These are phyloP conservation scores for Monosporascus sp. DNA, from an alignment of 2,329 filamentous ascomycete genomes.

Conservation along the genomic window DNA sequence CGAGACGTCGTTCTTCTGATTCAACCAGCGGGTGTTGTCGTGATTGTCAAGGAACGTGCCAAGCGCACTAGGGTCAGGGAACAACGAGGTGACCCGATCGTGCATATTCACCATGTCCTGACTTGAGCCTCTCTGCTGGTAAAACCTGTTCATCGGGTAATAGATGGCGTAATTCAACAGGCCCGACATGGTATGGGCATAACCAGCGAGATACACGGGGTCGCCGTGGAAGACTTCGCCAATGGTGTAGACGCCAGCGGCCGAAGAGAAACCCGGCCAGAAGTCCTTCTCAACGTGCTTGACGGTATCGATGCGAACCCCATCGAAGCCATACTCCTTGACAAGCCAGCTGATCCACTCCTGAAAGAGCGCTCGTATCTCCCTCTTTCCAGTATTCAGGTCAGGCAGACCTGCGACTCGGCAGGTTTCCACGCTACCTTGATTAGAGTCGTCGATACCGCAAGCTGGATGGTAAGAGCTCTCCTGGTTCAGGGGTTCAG, in stretches of 20 bases:
- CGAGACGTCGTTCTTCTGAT: slow-evolving; percentile 45
- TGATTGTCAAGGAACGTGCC: slow-evolving; percentile 56
- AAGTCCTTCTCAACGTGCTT: slow-evolving; percentile 58
- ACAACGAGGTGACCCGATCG: slow-evolving; percentile 27
- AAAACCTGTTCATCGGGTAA: slow-evolving; percentile 31
- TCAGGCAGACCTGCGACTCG: slow-evolving; percentile 58
- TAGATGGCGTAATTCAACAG: slow-evolving; percentile 53
- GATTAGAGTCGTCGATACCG: slow-evolving; percentile 48
- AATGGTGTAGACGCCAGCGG: slow-evolving; percentile 53
- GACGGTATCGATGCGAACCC: slow-evolving; percentile 56
- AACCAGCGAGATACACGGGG: slow-evolving; percentile 45
- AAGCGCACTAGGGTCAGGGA: slow-evolving; percentile 40
- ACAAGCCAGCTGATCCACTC: slow-evolving; percentile 57
- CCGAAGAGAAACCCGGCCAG: slow-evolving; percentile 48
- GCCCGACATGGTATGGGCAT: slow-evolving; percentile 50
- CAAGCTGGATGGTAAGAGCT: slow-evolving; percentile 60
- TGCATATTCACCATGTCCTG: slow-evolving; percentile 35
- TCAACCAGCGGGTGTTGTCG: slow-evolving; percentile 50
- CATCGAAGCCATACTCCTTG: slow-evolving; percentile 56
- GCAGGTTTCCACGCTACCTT: slow-evolving; percentile 44
- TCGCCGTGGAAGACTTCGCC: slow-evolving; percentile 57
- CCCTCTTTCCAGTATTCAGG: slow-evolving; percentile 47
- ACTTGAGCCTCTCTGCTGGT: slow-evolving; percentile 33
- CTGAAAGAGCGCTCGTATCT: slow-evolving; percentile 46
- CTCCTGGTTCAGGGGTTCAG: slow-evolving; percentile 42